phyloP scores from a whole-genome alignment of 2,329 filamentous ascomycete species.

The Xylaria sp. region DNA sequence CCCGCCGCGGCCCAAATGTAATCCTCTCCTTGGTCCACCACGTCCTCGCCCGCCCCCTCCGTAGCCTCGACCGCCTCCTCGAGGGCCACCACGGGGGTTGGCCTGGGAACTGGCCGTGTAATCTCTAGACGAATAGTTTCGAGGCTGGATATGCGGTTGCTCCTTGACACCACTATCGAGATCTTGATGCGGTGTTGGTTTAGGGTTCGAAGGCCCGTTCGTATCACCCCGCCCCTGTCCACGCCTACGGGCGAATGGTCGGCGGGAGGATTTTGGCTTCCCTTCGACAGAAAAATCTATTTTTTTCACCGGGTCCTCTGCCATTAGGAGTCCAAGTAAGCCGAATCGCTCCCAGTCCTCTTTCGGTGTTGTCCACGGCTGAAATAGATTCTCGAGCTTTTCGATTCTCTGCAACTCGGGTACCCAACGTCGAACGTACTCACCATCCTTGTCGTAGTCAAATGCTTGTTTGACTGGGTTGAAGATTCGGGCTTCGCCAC shows the following conservation, averaged over 20 bases:
- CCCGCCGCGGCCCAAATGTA: slow-evolving; percentile 34
- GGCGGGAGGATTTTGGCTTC: slow-evolving; percentile 48
- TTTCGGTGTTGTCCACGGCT: slow-evolving; percentile 68
- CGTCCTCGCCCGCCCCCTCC: slow-evolving; percentile 32
- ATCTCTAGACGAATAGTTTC: slow-evolving; percentile 4
- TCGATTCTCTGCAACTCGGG: slow-evolving; percentile 65
- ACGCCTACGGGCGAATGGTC: slow-evolving; percentile 42
- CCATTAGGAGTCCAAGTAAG: slow-evolving; percentile 65
- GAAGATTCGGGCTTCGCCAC: slow-evolving; percentile 74
- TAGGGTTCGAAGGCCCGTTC: slow-evolving; percentile 1
- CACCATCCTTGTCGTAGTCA: slow-evolving; percentile 74
- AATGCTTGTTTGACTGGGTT: slow-evolving; percentile 82
- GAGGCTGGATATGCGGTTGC: slow-evolving; percentile 2
- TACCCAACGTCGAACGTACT: slow-evolving; percentile 76
- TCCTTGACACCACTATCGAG: neutral
- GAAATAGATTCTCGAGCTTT: slow-evolving; percentile 66
- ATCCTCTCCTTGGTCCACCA: slow-evolving; percentile 35
- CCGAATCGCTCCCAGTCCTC: slow-evolving; percentile 63
- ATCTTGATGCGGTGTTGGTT: slow-evolving; percentile 9
- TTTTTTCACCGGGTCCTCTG: slow-evolving; percentile 67
- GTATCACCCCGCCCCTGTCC: slow-evolving; percentile 35
- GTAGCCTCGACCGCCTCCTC: slow-evolving; percentile 36
- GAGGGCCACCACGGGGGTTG: slow-evolving; percentile 31
- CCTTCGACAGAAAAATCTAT: slow-evolving; percentile 68
- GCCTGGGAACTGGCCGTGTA: slow-evolving; percentile 8